phyloP scores from a whole-genome alignment of 805 yeast species.

The Metschnikowia gruessii region DNA sequence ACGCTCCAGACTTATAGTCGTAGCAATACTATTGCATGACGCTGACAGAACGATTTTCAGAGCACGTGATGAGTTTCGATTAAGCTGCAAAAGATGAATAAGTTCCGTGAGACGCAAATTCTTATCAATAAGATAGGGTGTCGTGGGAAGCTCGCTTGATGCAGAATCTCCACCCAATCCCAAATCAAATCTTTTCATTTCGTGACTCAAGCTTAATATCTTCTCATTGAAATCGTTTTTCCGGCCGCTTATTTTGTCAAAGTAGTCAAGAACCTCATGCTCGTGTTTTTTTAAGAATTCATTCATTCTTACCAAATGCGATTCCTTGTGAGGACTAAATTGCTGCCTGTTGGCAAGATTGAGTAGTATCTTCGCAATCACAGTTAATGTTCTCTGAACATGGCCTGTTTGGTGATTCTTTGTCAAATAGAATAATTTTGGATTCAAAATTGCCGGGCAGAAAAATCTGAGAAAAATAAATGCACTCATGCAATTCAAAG shows the following conservation, averaged over 20 bases:
- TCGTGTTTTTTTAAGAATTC: slow-evolving; percentile 57
- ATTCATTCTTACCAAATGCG: slow-evolving; percentile 72
- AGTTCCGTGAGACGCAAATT: slow-evolving; percentile 59
- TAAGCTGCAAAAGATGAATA: slow-evolving; percentile 42
- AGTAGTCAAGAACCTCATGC: slow-evolving; percentile 61
- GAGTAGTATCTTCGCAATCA: slow-evolving; percentile 75
- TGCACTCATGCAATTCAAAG: slow-evolving; percentile 76
- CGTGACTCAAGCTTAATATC: slow-evolving; percentile 53
- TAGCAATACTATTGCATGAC: slow-evolving; percentile 14
- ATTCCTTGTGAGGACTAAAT: slow-evolving; percentile 80
- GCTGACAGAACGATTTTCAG: slow-evolving; percentile 9
- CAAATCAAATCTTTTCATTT: slow-evolving; percentile 54
- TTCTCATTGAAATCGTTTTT: slow-evolving; percentile 64
- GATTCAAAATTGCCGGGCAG: slow-evolving; percentile 90
- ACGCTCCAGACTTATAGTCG: slow-evolving; percentile 13
- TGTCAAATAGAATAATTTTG: slow-evolving; percentile 75
- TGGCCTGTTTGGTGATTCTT: slow-evolving; percentile 67
- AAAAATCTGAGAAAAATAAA: slow-evolving; percentile 70
- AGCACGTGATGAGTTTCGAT: slow-evolving; percentile 6
- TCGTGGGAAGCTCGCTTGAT: slow-evolving; percentile 60
- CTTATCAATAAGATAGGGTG: slow-evolving; percentile 67
- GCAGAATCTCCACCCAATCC: slow-evolving; percentile 50
- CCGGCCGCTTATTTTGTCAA: slow-evolving; percentile 67
- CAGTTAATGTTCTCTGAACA: slow-evolving; percentile 72
- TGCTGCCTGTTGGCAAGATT: slow-evolving; percentile 72